Base-by-base conservation (phyloP, 169 alveolate species). In the Babesia bovis region DNA sequence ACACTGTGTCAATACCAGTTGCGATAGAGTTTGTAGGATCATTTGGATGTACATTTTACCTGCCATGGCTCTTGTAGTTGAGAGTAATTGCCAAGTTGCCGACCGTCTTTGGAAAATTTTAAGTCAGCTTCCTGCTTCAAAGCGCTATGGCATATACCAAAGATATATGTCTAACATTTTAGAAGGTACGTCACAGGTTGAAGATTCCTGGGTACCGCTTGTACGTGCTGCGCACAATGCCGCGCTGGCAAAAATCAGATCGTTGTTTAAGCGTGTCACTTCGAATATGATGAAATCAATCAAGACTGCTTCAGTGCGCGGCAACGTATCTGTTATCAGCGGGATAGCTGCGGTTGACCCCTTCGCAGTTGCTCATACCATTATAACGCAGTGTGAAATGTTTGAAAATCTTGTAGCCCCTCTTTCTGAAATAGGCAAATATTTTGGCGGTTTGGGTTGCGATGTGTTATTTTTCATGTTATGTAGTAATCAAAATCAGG, bases 331-430 rank as follows among this genome's bases (percentile, higher is more conserved):
- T 15, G 55, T 51, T 0, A 67, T 81, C 2, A 45, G 79, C 30
- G 88, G 83, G 25, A 13, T 81, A 45, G 74, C 83, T 30, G 36
- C 84, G 3, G 70, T 81, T 0, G 69, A 81, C 44, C 88, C 88
- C 6, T 81, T 69, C 44, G 68, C 84, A 0, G 73, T 72, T 1
- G 66, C 58, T 6, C 65, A 42, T 12, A 58, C 66, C 25, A 71
- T 69, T 17, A 51, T 81, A 25, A 49, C 65, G 60, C 88, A 81
- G 66, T 69, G 71, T 19, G 88, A 81, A 51, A 60, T 71, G 79
- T 81, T 81, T 41, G 74, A 69, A 30, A 81, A 81, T 32, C 71
- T 81, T 26, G 59, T 81, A 36, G 38, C 65, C 21, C 84, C 88
- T n/a, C 73, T 81, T 25, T 57, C 77, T 17, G 88, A 81, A 50